Conservation (phyloP, 2,329 filamentous ascomycete genomes). For the Plenodomus tracheiphilus region DNA sequence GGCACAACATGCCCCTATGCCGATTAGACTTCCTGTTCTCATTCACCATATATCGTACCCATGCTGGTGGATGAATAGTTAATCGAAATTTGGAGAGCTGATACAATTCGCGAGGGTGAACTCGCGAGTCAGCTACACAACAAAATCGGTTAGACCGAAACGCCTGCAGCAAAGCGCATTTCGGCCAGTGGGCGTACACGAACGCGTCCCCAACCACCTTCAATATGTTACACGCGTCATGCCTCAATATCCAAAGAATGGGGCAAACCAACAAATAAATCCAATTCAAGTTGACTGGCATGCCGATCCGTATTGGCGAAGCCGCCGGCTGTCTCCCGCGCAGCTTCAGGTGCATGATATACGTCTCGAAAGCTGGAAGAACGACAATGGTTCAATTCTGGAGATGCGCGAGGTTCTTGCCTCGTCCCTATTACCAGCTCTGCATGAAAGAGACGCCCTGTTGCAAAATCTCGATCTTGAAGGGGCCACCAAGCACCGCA, state of each 20-base stretch:
- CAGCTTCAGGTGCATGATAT: conserved; percentile 48
- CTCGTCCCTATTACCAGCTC: conserved; percentile 40
- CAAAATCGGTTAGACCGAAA: no score
- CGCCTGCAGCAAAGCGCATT: no score
- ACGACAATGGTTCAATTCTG: conserved; percentile 41
- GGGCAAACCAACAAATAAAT: background rate
- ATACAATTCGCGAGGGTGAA: no score
- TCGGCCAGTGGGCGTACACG: no score
- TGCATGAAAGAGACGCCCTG: conserved; percentile 27
- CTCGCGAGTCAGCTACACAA: no score
- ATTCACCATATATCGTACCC: no score
- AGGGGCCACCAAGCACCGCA: conserved; percentile 30
- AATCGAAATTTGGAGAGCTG: no score
- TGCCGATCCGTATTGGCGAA: conserved; percentile 42
- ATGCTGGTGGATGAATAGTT: no score
- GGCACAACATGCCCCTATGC: no score
- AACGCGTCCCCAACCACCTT: no score
- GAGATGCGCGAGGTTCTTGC: conserved; percentile 44
- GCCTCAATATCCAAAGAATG: background rate
- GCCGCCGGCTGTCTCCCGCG: conserved; percentile 45
- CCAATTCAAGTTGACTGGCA: conserved; percentile 36
- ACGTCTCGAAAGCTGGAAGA: conserved; percentile 37
- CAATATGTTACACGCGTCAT: background rate
- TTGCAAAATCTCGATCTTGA: background rate
- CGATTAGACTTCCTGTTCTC: no score